A percentile compares a stretch with the other conserved stretches of the same genome.
phyloP scores from a whole-genome alignment of 495 filamentous ascomycete species.

The Lentithecium fluviatile region DNA sequence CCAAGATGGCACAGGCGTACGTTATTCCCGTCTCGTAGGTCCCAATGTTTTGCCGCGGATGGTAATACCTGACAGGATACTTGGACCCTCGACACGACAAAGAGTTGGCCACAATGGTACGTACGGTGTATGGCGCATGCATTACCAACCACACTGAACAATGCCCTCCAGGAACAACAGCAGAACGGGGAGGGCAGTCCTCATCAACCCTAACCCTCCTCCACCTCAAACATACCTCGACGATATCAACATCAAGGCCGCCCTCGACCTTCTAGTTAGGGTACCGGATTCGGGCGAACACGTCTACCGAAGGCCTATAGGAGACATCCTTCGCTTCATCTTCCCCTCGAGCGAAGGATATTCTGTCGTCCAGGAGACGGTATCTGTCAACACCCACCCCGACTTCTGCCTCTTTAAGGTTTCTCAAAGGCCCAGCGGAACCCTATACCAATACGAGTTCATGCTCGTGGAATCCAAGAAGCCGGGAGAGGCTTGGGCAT shows the following conservation, averaged over 20 bases:
- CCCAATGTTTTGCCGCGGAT: too few relatives aligned
- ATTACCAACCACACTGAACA: conserved; percentile 10
- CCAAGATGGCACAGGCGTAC: too few relatives aligned
- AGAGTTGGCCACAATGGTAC: conserved; percentile 29
- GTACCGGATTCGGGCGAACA: conserved; percentile 22
- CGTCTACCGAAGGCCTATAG: conserved; percentile 23
- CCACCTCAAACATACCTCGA: conserved; percentile 25
- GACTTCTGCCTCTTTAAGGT: conserved; percentile 17
- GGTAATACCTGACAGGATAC: conserved; percentile 6
- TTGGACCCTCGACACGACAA: conserved; percentile 14
- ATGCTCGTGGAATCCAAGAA: conserved; percentile 17
- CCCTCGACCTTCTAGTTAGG: conserved; percentile 13
- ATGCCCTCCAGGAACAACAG: conserved; percentile 17
- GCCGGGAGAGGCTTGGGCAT: neutral
- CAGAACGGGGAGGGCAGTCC: conserved; percentile 19
- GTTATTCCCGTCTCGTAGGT: too few relatives aligned
- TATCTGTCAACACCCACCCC: neutral
- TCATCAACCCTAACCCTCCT: conserved; percentile 24
- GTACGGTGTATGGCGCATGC: conserved; percentile 10
- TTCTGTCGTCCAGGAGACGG: conserved; percentile 12
- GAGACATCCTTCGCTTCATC: conserved; percentile 12
- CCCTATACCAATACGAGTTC: conserved; percentile 13
- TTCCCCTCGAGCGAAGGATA: conserved; percentile 20
- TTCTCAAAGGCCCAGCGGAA: conserved; percentile 14
- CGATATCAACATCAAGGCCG: conserved; percentile 18